Evolutionary conservation across 2,329 filamentous ascomycete genomes (phyloP), one percentile per base, ranked within the genome.

Genomic region (Colletotrichum kahawae): DNA sequence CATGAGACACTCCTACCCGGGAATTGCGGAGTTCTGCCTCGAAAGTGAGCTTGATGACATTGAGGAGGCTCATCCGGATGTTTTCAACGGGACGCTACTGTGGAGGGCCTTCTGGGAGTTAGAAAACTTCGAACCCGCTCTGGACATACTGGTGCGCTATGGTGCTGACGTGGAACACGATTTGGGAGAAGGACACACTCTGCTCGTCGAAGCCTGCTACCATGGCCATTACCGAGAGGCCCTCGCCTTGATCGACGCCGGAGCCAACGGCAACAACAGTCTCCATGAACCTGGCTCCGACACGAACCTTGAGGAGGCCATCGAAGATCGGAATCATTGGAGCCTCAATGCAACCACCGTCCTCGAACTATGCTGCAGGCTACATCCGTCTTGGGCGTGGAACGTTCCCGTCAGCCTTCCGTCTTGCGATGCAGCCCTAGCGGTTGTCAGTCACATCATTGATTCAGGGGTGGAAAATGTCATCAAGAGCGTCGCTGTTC

Each of bases 381-480:
- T 27, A 0, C 8, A 6, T 0, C 38, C 38, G 2, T 43, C 0
- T 6, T 43, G 18, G 18, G 9, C 7, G 9, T 1, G 4, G 38
- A 12, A 6, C 2, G 38, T 43, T 43, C 38, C 38, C 8, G 18
- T 6, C 38, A 6, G 38, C 9, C 18, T 43, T n/a, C 38, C 38
- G 10, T 43, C 38, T 18, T 43, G 0, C 2, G 38, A 43, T n/a
- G 9, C 38, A 1, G 38, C 18, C 5, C 9, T 43, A 5, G 38
- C 18, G 18, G 38, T 43, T 4, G 18, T 43, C 18, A 43, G 36
- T 18, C 36, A 9, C 1, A 5, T 43, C 4, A 43, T 43, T 5
- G 16, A 43, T 5, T 43, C 4, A 1, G 16, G 36, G 0, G 36
- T 43, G 0, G 7, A 43, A 2, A 18, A 6, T n/a, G 4, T 2